These are phyloP conservation scores for Naumovozyma castellii DNA, from an alignment of 805 yeast genomes.

Conservation along the genomic window DNA sequence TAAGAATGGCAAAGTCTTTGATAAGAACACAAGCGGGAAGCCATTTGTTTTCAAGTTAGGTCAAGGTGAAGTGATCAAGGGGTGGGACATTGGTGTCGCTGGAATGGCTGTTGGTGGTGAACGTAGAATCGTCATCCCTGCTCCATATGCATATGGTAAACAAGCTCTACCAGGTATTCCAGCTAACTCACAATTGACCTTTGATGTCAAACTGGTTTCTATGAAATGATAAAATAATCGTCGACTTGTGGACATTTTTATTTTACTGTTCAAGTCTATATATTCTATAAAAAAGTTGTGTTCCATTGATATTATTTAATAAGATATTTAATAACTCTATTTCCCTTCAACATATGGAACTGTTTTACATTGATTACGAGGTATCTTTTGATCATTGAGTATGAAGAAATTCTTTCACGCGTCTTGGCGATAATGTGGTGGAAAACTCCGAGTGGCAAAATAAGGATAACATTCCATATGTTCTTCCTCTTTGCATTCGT, in stretches of 20 bases:
- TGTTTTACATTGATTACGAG: too few relatives aligned
- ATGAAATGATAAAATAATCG: conserved; percentile 48
- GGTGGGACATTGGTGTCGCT: conserved; percentile 97
- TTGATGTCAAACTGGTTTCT: conserved; percentile 88
- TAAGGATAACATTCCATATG: neutral
- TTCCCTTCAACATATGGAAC: too few relatives aligned
- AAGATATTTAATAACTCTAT: too few relatives aligned
- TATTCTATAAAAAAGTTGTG: neutral
- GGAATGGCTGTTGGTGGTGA: conserved; percentile 99
- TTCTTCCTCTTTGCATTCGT: too few relatives aligned
- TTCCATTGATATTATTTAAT: too few relatives aligned
- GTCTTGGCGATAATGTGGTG: too few relatives aligned
- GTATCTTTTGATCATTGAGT: too few relatives aligned
- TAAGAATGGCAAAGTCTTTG: conserved; percentile 92
- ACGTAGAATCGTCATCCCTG: conserved; percentile 93
- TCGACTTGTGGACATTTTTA: neutral
- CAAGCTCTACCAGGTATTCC: conserved; percentile 95
- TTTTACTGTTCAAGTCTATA: neutral
- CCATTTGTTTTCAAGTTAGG: conserved; percentile 89
- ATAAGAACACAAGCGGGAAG: conserved; percentile 94
- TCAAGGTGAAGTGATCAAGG: conserved; percentile 96
- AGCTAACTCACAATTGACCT: conserved; percentile 90
- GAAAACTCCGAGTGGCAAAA: neutral
- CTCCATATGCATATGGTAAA: conserved; percentile 94
- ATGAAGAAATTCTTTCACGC: too few relatives aligned